Conservation (phyloP, 768 basidiomycete species). For the Scleroderma bovista region DNA sequence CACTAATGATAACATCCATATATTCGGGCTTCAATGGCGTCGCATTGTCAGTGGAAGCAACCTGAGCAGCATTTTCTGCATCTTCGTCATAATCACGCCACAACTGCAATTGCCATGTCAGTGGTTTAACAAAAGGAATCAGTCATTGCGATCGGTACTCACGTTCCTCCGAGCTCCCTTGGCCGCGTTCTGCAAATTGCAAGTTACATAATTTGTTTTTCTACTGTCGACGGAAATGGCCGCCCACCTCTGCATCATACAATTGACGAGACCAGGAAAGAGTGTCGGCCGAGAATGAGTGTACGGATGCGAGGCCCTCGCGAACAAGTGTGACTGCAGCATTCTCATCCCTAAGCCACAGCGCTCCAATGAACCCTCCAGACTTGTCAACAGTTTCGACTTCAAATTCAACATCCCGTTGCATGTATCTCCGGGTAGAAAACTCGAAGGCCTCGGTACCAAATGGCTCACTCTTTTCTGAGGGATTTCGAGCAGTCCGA, state of each 20-base stretch:
- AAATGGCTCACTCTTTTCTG: slow-evolving; percentile 87
- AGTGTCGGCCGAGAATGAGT: slow-evolving; percentile 80
- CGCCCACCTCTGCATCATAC: slow-evolving; percentile 72
- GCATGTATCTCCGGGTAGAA: slow-evolving; percentile 76
- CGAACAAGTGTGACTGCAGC: slow-evolving; percentile 76
- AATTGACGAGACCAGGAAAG: slow-evolving; percentile 77
- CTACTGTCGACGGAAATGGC: slow-evolving; percentile 1
- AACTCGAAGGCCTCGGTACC: slow-evolving; percentile 82
- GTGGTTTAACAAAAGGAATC: not conserved
- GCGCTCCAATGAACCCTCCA: slow-evolving; percentile 89
- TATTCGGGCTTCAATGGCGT: slow-evolving; percentile 75
- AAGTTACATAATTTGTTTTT: slow-evolving; percentile 1
- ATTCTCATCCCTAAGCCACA: slow-evolving; percentile 84
- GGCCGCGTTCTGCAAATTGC: slow-evolving; percentile 61
- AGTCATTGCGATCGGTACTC: slow-evolving; percentile 21
- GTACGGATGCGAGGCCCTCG: slow-evolving; percentile 86
- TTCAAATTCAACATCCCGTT: slow-evolving; percentile 92
- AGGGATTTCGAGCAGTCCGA: slow-evolving; percentile 69
- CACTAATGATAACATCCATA: slow-evolving; percentile 87
- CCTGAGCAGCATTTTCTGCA: slow-evolving; percentile 51
- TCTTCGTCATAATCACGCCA: slow-evolving; percentile 81
- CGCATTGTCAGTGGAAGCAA: slow-evolving; percentile 35
- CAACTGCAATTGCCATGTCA: slow-evolving; percentile 43
- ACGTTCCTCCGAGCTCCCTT: slow-evolving; percentile 77
- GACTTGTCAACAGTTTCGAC: slow-evolving; percentile 89